Percentiles rank a stretch among this genome's conserved stretches.
Evolutionary conservation across 2,329 filamentous ascomycete genomes (phyloP).

Genomic region (Curvularia hawaiiensis): DNA sequence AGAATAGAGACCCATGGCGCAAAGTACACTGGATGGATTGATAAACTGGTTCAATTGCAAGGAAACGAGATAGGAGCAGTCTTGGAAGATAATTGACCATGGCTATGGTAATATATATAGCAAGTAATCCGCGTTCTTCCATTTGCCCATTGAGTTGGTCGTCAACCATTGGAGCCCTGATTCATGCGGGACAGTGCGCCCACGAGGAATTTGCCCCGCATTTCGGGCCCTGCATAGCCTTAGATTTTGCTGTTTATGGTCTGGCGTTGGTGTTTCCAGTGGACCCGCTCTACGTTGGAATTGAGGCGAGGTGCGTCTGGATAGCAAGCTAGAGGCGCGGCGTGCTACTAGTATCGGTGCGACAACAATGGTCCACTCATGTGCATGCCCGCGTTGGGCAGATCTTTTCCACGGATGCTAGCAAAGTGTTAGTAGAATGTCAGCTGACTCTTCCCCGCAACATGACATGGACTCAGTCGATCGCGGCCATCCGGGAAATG

Average conservation of each 20-base stretch:
- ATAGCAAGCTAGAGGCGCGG: conserved; percentile 3
- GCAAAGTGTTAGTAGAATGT: not conserved
- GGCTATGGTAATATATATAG: conserved; percentile 6
- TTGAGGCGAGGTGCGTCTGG: conserved; percentile 6
- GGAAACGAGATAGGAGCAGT: not conserved
- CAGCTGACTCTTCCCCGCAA: conserved; percentile 12
- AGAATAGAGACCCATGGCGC: conserved; percentile 37
- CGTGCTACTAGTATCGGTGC: conserved; percentile 4
- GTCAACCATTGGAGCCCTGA: not conserved
- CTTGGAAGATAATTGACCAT: not conserved
- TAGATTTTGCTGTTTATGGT: conserved; percentile 5
- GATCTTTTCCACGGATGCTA: not conserved
- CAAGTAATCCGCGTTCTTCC: not conserved
- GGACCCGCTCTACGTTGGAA: conserved; percentile 1
- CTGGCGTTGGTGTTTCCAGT: conserved; percentile 4
- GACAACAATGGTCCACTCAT: conserved; percentile 3
- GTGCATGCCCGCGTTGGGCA: not conserved
- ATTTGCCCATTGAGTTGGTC: not conserved
- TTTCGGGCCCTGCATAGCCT: not conserved
- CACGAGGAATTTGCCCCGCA: not conserved
- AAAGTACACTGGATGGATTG: not conserved
- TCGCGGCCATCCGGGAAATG: conserved; percentile 2
- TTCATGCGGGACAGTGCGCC: not conserved
- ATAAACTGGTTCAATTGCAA: not conserved
- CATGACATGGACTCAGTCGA: not conserved